Percentiles rank a stretch among this genome's conserved stretches.
Evolutionary conservation across 768 basidiomycete species (phyloP).

Genomic region (Leucocoprinus sp.): DNA sequence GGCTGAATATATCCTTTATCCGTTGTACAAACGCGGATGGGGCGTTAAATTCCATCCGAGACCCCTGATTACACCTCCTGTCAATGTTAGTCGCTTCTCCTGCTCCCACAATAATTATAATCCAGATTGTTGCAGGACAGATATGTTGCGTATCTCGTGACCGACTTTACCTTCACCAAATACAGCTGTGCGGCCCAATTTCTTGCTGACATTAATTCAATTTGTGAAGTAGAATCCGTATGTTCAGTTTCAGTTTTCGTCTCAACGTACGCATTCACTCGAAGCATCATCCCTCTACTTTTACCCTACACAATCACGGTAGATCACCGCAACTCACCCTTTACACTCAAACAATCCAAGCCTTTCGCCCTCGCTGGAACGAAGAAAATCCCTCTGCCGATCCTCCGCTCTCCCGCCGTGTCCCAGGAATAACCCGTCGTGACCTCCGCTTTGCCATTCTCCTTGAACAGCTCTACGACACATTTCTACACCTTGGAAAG

Average conservation of each 20-base stretch:
- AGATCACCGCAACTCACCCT: neutral
- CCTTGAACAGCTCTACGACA: slow-evolving; percentile 3
- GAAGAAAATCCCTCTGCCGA: slow-evolving; percentile 4
- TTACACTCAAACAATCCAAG: neutral
- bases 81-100: neutral
- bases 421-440: slow-evolving; percentile 10
- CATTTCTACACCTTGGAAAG: neutral
- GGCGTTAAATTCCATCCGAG: slow-evolving; percentile 4
- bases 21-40: slow-evolving; percentile 8
- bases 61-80: neutral
- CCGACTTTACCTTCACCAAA: slow-evolving; percentile 5
- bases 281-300: slow-evolving; percentile 4
- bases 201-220: neutral
- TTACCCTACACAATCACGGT: neutral
- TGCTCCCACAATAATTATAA: neutral
- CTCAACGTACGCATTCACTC: neutral
- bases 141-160: slow-evolving; percentile 3
- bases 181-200: slow-evolving; percentile 7
- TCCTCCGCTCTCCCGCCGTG: slow-evolving; percentile 8
- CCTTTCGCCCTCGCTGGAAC: slow-evolving; percentile 7
- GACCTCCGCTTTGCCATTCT: slow-evolving; percentile 4
- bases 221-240: slow-evolving; percentile 2
- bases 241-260: too few species aligned
- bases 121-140: slow-evolving; percentile 1
- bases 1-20: slow-evolving; percentile 3